phyloP scores from a whole-genome alignment of 176 grass and related monocot species.

The Raddia guianensis region DNA sequence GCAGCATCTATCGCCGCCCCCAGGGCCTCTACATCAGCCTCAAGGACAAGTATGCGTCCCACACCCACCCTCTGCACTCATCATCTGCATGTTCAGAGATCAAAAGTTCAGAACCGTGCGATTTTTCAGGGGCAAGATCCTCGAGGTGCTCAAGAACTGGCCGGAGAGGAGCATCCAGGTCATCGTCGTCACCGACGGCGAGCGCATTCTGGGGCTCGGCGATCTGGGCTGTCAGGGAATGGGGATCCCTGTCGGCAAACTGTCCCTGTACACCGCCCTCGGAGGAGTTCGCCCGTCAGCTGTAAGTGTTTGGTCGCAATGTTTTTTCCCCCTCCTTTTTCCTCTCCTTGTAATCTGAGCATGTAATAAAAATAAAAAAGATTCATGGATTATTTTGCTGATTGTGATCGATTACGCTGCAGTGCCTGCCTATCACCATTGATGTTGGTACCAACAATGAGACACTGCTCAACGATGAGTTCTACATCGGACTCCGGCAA shows the following conservation, averaged over 20 bases:
- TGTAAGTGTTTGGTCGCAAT: slow-evolving; percentile 46
- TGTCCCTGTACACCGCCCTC: slow-evolving; percentile 91
- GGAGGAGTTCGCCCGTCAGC: slow-evolving; percentile 90
- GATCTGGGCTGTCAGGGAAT: slow-evolving; percentile 97
- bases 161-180: slow-evolving; percentile 89
- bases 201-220: slow-evolving; percentile 86
- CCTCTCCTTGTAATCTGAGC: no score
- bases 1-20: slow-evolving; percentile 70
- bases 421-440: slow-evolving; percentile 94
- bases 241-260: slow-evolving; percentile 96
- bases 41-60: slow-evolving; percentile 82
- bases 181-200: slow-evolving; percentile 92
- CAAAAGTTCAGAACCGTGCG: background rate
- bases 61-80: background rate
- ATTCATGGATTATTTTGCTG: background rate
- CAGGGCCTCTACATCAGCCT: slow-evolving; percentile 96
- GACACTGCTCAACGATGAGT: slow-evolving; percentile 81
- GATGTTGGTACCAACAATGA: slow-evolving; percentile 96
- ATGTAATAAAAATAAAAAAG: background rate
- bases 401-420: slow-evolving; percentile 6
- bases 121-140: slow-evolving; percentile 78
- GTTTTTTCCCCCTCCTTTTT: background rate
- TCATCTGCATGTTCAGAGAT: background rate
- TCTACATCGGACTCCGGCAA: slow-evolving; percentile 90
- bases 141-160: slow-evolving; percentile 98